Conservation (phyloP, 1,284 basidiomycete genomes). For the Ustilago shanxiensis region DNA sequence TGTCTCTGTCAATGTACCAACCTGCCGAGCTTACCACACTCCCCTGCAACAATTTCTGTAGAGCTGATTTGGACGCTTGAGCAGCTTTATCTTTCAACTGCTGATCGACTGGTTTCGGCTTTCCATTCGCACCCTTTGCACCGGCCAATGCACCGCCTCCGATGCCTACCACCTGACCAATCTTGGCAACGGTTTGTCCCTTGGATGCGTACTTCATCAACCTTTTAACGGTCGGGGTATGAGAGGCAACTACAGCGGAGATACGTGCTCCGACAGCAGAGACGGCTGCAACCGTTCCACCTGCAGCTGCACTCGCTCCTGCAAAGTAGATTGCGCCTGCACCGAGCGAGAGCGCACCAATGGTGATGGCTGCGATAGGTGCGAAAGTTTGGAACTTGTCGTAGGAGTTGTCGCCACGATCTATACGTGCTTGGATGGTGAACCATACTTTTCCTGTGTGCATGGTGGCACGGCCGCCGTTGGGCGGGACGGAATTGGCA, state of each 20-base stretch:
- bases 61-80: conserved; percentile 46
- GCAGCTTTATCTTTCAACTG: conserved; percentile 40
- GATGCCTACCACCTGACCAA: conserved; percentile 60
- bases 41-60: conserved; percentile 55
- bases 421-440: conserved; percentile 61
- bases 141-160: conserved; percentile 54
- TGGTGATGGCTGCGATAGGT: conserved; percentile 57
- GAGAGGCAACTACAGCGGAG: conserved; percentile 45
- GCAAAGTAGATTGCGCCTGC: conserved; percentile 62
- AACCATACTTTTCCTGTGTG: conserved; percentile 59
- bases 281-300: conserved; percentile 46
- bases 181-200: conserved; percentile 55
- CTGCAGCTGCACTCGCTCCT: conserved; percentile 51
- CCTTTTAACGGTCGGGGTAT: conserved; percentile 52
- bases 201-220: conserved; percentile 56
- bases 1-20: conserved; percentile 61
- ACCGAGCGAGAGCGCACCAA: conserved; percentile 52
- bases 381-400: conserved; percentile 58
- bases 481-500: conserved; percentile 53
- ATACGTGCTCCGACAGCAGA: conserved; percentile 50
- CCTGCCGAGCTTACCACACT: conserved; percentile 60
- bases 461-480: conserved; percentile 48
- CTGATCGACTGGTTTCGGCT: conserved; percentile 48
- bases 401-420: conserved; percentile 55
- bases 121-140: conserved; percentile 32